These are phyloP conservation scores for Sarocladium strictum DNA, from an alignment of 2,329 filamentous ascomycete genomes.

Conservation along the genomic window DNA sequence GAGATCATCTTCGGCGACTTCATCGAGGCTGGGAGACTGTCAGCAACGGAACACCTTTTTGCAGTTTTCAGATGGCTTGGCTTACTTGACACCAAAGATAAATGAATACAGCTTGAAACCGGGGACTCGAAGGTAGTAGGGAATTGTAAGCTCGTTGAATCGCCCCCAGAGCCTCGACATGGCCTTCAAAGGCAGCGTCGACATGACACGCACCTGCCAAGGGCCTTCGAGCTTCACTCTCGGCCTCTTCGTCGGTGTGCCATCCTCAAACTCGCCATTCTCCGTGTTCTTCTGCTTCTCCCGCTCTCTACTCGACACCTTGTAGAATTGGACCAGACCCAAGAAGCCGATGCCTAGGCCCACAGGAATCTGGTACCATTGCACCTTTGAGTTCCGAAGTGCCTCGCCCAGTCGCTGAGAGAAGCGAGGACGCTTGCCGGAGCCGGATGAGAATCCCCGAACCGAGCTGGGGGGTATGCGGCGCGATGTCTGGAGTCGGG, in stretches of 20 bases:
- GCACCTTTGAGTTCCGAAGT: slow-evolving; percentile 51
- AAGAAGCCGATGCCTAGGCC: slow-evolving; percentile 80
- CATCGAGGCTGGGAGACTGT: slow-evolving; percentile 59
- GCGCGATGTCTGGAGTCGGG: background rate
- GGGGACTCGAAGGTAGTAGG: slow-evolving; percentile 79
- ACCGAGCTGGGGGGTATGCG: slow-evolving; percentile 14
- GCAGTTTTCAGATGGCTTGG: slow-evolving; percentile 2
- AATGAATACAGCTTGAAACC: slow-evolving; percentile 90
- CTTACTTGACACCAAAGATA: slow-evolving; percentile 79
- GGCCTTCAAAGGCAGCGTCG: slow-evolving; percentile 83
- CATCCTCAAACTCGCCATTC: slow-evolving; percentile 33
- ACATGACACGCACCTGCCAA: slow-evolving; percentile 94
- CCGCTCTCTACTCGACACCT: slow-evolving; percentile 54
- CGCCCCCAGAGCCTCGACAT: slow-evolving; percentile 83
- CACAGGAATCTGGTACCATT: slow-evolving; percentile 89
- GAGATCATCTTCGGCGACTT: slow-evolving; percentile 83
- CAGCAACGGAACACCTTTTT: slow-evolving; percentile 8
- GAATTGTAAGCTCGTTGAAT: slow-evolving; percentile 86
- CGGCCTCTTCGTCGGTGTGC: slow-evolving; percentile 41
- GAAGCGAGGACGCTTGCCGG: slow-evolving; percentile 42
- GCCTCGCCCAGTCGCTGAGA: slow-evolving; percentile 45
- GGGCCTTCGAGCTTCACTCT: slow-evolving; percentile 77
- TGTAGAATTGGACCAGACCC: slow-evolving; percentile 78
- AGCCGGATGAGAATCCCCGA: slow-evolving; percentile 27
- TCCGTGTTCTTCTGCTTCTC: slow-evolving; percentile 42